These are phyloP conservation scores for carrot (Daucus carota) DNA, from an alignment of 129 eudicot genomes.

Conservation along the genomic window DH1_v3.0 NC_030385.2:45846001-45846500, in stretches of 20 bases:
- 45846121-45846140: too few relatives aligned
- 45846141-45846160: too few relatives aligned
- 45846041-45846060: conserved; percentile 29
- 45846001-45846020: conserved; percentile 36
- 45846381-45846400: conserved; percentile 28
- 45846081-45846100: conserved; percentile 33
- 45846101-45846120: background rate
- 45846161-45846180: conserved; percentile 32
- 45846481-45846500: conserved; percentile 1
- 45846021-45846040: conserved; percentile 72
- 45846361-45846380: conserved; percentile 29
- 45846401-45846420: conserved; percentile 23
- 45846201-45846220: conserved; percentile 39
- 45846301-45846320: conserved; percentile 33
- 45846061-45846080: conserved; percentile 34
- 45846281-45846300: conserved; percentile 30
- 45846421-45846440: background rate
- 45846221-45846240: conserved; percentile 42
- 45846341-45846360: conserved; percentile 41
- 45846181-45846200: conserved; percentile 41
- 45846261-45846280: conserved; percentile 32
- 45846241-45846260: conserved; percentile 34
- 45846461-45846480: background rate
- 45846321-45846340: conserved; percentile 46
- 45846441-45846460: background rate